Evolutionary conservation across 1,284 basidiomycete species (phyloP).

Genomic region (Puccinia coronata): DNA sequence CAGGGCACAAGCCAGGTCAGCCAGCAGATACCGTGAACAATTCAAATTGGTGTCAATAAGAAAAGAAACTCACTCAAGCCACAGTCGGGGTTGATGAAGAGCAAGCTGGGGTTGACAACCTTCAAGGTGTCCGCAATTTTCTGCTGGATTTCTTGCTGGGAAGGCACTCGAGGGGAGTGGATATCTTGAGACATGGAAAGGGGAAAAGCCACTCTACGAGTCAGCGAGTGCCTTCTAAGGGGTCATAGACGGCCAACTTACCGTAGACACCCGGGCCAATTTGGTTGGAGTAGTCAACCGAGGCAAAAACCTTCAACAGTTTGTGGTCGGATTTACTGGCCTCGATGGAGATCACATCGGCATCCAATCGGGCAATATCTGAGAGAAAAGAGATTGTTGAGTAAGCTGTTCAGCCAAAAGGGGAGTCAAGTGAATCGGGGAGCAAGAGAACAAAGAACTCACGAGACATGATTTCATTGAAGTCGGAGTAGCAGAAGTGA

Average conservation of each 20-base stretch:
- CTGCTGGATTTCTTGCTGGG: slow-evolving; percentile 89
- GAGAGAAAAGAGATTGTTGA: slow-evolving; percentile 66
- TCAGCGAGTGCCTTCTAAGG: slow-evolving; percentile 24
- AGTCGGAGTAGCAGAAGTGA: slow-evolving; percentile 93
- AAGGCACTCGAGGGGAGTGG: slow-evolving; percentile 97
- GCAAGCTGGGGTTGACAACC: slow-evolving; percentile 45
- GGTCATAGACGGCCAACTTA: slow-evolving; percentile 58
- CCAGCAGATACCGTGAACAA: not conserved
- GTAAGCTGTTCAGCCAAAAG: not conserved
- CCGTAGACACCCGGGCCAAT: slow-evolving; percentile 82
- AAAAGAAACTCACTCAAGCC: slow-evolving; percentile 58
- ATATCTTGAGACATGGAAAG: slow-evolving; percentile 69
- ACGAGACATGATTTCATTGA: slow-evolving; percentile 51
- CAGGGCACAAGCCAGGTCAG: not conserved
- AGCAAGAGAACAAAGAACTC: not conserved
- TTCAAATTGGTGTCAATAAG: too few relatives aligned
- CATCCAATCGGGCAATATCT: slow-evolving; percentile 94
- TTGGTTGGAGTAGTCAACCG: slow-evolving; percentile 94
- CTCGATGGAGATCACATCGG: slow-evolving; percentile 94
- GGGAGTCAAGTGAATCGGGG: not conserved
- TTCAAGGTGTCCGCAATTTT: slow-evolving; percentile 75
- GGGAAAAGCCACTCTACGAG: not conserved
- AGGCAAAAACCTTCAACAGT: slow-evolving; percentile 91
- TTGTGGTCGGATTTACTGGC: slow-evolving; percentile 93
- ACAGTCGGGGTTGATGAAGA: slow-evolving; percentile 88